Base-by-base conservation (phyloP, 2,329 filamentous ascomycete species). In the Rasamsonia emersonii region DNA sequence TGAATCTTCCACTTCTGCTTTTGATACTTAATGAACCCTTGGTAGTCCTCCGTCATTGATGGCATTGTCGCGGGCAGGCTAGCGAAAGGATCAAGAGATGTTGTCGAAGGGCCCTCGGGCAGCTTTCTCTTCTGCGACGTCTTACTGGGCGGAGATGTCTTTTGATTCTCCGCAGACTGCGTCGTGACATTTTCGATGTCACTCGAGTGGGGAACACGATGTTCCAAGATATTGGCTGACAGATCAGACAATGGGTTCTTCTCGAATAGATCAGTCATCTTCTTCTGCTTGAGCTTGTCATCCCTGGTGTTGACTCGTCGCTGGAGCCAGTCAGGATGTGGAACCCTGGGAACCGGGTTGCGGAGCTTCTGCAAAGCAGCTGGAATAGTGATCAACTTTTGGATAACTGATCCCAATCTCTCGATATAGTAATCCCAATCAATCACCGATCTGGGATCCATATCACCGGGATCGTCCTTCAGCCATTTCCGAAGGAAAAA, bases 1-100 rank as follows among this genome's bases (percentile, higher is more conserved):
- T 99, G 91, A 21, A 96, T 81, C 64, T 89, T 95, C 91, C 91
- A 99, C 60, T 98, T 98, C 63, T 88, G 77, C 61, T 99, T 99
- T 55, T 98, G 91, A 50, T 96, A 96, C 50, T 82, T 73, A 32
- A 99, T 58, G 67, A 93, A 98, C 0, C 76, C 85, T 11, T 76
- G 66, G 46, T 99, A 99, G 57, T 98, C 82, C 29, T 91, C 77
- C 0, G 78, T 83, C 13, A 91, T 82, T 15, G 73, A 75, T 2
- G 91, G 89, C 82, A 94, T 93, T 24, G 75, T 71, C 39, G 81
- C 75, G 0, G 91, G 91, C 9, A 98, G 68, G 15, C 75, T 75
- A 17, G 86, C 79, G 57, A 86, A 93, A 0, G 86, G 86, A 51
- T 96, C 84, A 0, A 72, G 61, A 3, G 73, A 75, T 27, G 80